Evolutionary conservation across 2,329 filamentous ascomycete species (phyloP).

Genomic region (Triangularia verruculosa): DNA sequence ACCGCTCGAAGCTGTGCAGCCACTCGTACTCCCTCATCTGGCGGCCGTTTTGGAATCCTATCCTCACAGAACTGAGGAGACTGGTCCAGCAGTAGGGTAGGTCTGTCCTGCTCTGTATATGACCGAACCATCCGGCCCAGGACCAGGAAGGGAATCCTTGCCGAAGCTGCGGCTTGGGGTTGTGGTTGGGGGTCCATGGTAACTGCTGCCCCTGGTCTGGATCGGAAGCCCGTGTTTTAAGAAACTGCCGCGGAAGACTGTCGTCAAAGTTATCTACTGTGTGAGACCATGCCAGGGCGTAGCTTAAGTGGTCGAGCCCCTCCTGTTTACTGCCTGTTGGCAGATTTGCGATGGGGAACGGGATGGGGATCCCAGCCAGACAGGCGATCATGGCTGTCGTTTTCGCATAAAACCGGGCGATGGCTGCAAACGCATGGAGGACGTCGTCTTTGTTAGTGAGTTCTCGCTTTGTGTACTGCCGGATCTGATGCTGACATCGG

Average conservation of each 20-base stretch:
- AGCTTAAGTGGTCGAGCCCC: constrained; percentile 11
- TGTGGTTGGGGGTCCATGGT: constrained; percentile 4
- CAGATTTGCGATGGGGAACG: constrained; percentile 13
- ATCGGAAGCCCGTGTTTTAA: neutral
- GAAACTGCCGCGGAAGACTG: constrained; percentile 4
- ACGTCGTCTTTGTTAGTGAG: constrained; percentile 12
- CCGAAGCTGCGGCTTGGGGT: constrained; percentile 9
- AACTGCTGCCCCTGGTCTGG: neutral
- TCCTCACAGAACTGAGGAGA: constrained; percentile 5
- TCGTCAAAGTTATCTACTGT: constrained; percentile 6
- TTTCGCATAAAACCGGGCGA: constrained; percentile 13
- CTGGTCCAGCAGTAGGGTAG: constrained; percentile 13
- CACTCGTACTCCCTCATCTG: constrained; percentile 2
- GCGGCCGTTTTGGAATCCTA: constrained; percentile 1
- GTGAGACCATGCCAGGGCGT: constrained; percentile 11
- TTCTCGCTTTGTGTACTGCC: constrained; percentile 10
- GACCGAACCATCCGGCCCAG: constrained; percentile 11
- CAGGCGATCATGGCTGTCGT: constrained; percentile 11
- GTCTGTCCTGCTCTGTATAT: constrained; percentile 6
- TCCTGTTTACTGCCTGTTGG: constrained; percentile 6
- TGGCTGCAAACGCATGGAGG: constrained; percentile 12
- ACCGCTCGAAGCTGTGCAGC: neutral
- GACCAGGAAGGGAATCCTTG: constrained; percentile 12
- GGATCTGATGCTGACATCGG: constrained; percentile 8
- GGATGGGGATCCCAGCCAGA: constrained; percentile 10